Conservation (phyloP, 2,329 filamentous ascomycete genomes). For the Trichophyton equinum region DNA sequence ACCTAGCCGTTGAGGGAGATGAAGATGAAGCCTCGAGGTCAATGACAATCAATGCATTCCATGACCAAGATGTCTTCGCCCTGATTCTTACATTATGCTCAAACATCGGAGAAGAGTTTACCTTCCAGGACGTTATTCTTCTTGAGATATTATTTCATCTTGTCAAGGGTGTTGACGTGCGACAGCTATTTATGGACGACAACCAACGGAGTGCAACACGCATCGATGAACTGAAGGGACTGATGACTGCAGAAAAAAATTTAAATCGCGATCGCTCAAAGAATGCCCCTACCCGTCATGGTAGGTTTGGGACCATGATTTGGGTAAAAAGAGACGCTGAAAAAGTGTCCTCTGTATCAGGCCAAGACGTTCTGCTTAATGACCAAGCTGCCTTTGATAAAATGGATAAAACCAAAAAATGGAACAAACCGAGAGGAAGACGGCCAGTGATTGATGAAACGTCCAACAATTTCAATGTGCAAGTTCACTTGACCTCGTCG, state of each 20-base stretch:
- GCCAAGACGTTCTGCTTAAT: conserved; percentile 70
- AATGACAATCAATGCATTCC: conserved; percentile 75
- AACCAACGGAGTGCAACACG: conserved; percentile 56
- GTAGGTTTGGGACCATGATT: conserved; percentile 91
- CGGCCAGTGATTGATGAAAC: conserved; percentile 49
- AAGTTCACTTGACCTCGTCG: conserved; percentile 54
- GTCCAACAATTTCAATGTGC: conserved; percentile 61
- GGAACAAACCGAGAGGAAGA: conserved; percentile 60
- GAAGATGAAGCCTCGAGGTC: conserved; percentile 82
- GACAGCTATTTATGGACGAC: conserved; percentile 75
- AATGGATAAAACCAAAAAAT: conserved; percentile 84
- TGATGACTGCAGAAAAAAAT: conserved; percentile 73
- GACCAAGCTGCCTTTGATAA: conserved; percentile 63
- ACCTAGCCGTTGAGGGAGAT: conserved; percentile 68
- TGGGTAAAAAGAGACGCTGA: conserved; percentile 84
- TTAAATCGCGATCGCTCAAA: conserved; percentile 67
- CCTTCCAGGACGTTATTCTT: conserved; percentile 73
- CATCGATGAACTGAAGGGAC: conserved; percentile 56
- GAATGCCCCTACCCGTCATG: conserved; percentile 74
- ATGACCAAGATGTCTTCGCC: conserved; percentile 80
- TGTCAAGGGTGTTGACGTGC: conserved; percentile 74
- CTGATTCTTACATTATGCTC: conserved; percentile 77
- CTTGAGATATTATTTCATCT: conserved; percentile 89
- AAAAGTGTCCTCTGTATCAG: conserved; percentile 74
- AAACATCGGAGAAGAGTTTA: conserved; percentile 88